These are phyloP conservation scores for Pseudozyma pruni DNA, from an alignment of 1,284 basidiomycete species.

Conservation along the genomic window DNA sequence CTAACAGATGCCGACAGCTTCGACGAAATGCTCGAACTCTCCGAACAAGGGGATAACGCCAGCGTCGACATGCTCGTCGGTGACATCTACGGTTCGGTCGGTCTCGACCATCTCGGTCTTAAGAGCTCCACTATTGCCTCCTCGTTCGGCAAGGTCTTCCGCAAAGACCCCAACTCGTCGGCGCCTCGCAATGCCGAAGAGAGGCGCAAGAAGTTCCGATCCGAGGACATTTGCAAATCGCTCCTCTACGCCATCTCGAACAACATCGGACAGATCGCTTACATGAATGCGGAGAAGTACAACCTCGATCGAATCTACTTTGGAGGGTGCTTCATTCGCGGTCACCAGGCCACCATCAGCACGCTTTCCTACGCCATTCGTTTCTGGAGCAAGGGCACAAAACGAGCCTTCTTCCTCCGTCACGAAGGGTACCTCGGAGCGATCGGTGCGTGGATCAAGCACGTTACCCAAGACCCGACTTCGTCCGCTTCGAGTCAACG, in stretches of 20 bases:
- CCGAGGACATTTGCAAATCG: constrained; percentile 90
- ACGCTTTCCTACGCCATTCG: constrained; percentile 98
- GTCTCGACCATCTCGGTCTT: constrained; percentile 73
- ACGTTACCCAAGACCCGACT: constrained; percentile 48
- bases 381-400: constrained; percentile 99
- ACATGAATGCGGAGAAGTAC: constrained; percentile 99
- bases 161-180: constrained; percentile 72
- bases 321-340: constrained; percentile 98
- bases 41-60: constrained; percentile 91
- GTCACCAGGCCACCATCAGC: constrained; percentile 95
- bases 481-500: constrained; percentile 15
- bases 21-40: constrained; percentile 96
- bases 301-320: constrained; percentile 97
- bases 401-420: constrained; percentile 92
- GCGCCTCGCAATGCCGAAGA: constrained; percentile 38
- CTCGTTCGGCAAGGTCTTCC: constrained; percentile 98
- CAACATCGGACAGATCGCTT: constrained; percentile 99
- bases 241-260: constrained; percentile 96
- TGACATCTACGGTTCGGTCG: constrained; percentile 94
- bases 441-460: constrained; percentile 67
- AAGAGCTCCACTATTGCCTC: constrained; percentile 98
- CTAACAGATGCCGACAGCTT: constrained; percentile 95
- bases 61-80: constrained; percentile 98
- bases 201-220: constrained; percentile 78
- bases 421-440: constrained; percentile 97